A percentile compares a stretch with the other conserved stretches of the same genome.
These are phyloP conservation scores for Arthrobotrys entomopaga DNA, from an alignment of 2,329 filamentous ascomycete genomes.

Conservation along the genomic window DNA sequence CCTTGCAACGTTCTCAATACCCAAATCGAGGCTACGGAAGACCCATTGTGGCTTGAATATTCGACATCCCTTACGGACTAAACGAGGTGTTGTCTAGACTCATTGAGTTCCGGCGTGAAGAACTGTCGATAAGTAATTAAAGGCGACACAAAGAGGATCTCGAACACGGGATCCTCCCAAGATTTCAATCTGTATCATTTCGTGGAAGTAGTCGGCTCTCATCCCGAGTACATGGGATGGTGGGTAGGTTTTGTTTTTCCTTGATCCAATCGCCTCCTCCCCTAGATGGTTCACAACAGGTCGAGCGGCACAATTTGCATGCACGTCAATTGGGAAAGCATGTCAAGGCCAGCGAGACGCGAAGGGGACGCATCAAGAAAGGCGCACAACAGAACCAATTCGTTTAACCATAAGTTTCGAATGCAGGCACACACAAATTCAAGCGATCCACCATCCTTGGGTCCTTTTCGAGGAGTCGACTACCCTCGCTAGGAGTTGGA, in stretches of 20 bases:
- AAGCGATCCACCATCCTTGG: constrained; percentile 47
- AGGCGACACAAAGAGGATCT: constrained; percentile 45
- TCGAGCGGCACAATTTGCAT: constrained; percentile 35
- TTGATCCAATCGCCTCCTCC: constrained; percentile 24
- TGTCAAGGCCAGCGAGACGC: neutral
- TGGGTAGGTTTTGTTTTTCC: constrained; percentile 41
- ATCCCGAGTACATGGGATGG: constrained; percentile 55
- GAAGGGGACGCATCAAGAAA: too few relatives aligned
- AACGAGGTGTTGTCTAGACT: constrained; percentile 13
- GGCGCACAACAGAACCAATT: constrained; percentile 11
- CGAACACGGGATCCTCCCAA: constrained; percentile 45
- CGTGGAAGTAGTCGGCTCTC: constrained; percentile 50
- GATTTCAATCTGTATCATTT: constrained; percentile 45
- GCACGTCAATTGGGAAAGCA: constrained; percentile 20
- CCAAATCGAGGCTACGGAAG: too few relatives aligned
- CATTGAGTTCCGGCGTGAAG: constrained; percentile 14
- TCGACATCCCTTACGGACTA: neutral
- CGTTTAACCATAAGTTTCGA: constrained; percentile 12
- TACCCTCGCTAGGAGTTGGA: constrained; percentile 49
- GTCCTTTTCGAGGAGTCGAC: constrained; percentile 20
- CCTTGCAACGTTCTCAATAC: neutral
- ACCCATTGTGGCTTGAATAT: too few relatives aligned
- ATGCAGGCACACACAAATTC: constrained; percentile 51
- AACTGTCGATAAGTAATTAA: constrained; percentile 18
- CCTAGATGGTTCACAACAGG: constrained; percentile 19